Conservation (phyloP, 306 rosid genomes). For the Sicyos baderoa region DNA sequence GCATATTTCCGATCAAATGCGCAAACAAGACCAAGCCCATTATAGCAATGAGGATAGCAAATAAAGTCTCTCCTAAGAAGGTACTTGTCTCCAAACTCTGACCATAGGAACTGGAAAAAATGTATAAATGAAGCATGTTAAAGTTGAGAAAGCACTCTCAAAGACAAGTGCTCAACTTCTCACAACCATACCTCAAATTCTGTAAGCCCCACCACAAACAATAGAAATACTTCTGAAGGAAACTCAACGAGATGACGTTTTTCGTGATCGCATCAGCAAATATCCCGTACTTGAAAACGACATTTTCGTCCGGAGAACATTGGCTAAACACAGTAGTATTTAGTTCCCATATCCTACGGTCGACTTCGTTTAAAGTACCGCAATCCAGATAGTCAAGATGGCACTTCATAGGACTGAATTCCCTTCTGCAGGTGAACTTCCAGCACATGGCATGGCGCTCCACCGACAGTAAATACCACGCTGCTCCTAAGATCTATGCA, state of each 20-base stretch:
- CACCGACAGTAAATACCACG: slow-evolving; percentile 77
- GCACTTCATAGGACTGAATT: slow-evolving; percentile 43
- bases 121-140: slow-evolving; percentile 15
- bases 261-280: slow-evolving; percentile 49
- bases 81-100: slow-evolving; percentile 60
- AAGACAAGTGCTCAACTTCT: slow-evolving; percentile 3
- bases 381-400: slow-evolving; percentile 54
- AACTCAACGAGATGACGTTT: slow-evolving; percentile 40
- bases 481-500: slow-evolving; percentile 72
- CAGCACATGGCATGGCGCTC: slow-evolving; percentile 73
- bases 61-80: slow-evolving; percentile 64
- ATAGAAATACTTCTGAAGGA: slow-evolving; percentile 68
- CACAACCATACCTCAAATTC: slow-evolving; percentile 63
- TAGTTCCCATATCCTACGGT: slow-evolving; percentile 47
- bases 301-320: slow-evolving; percentile 50
- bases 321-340: slow-evolving; percentile 47
- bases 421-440: slow-evolving; percentile 64
- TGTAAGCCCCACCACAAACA: slow-evolving; percentile 98
- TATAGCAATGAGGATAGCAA: slow-evolving; percentile 70
- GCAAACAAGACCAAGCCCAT: slow-evolving; percentile 83
- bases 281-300: slow-evolving; percentile 53
- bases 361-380: slow-evolving; percentile 28
- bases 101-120: slow-evolving; percentile 63
- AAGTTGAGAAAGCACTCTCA: background rate
- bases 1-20: slow-evolving; percentile 93